Evolutionary conservation across 352 stramenopile species (phyloP).

Genomic region (Phytopythium mirpurense): DNA sequence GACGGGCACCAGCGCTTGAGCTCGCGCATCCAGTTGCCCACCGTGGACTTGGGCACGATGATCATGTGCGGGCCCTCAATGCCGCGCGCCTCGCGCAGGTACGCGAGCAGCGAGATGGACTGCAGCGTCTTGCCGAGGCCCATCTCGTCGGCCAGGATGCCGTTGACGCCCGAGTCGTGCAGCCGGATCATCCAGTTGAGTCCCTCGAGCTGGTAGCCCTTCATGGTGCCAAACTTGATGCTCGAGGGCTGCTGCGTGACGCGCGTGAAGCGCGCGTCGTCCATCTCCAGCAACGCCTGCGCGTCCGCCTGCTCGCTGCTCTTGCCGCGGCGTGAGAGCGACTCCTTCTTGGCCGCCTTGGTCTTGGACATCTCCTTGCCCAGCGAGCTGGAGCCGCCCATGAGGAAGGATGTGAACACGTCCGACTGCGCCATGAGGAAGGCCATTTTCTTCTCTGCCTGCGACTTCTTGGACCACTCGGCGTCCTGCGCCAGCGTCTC

Average conservation of each 20-base stretch:
- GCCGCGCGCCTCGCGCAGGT: conserved; percentile 90
- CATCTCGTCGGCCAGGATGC: conserved; percentile 85
- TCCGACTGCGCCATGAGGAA: conserved; percentile 89
- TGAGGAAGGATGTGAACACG: conserved; percentile 86
- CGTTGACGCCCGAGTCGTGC: conserved; percentile 87
- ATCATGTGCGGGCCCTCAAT: conserved; percentile 98
- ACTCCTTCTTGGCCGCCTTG: conserved; percentile 31
- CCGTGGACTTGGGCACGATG: conserved; percentile 96
- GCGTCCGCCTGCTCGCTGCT: conserved; percentile 65
- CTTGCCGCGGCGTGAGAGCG: conserved; percentile 55
- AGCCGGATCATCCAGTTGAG: conserved; percentile 93
- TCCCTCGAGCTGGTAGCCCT: conserved; percentile 84
- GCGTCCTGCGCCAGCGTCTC: conserved; percentile 50
- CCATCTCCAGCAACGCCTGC: conserved; percentile 67
- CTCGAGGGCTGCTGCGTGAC: conserved; percentile 75
- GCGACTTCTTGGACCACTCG: conserved; percentile 39
- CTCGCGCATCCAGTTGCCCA: conserved; percentile 99
- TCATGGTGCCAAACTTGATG: conserved; percentile 88
- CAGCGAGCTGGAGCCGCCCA: conserved; percentile 72
- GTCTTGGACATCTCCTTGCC: conserved; percentile 72
- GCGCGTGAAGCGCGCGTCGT: conserved; percentile 75
- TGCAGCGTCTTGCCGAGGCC: conserved; percentile 96
- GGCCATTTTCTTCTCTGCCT: conserved; percentile 70
- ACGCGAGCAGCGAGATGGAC: conserved; percentile 96
- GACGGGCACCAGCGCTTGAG: conserved; percentile 95